Conservation (phyloP, 2,329 filamentous ascomycete genomes). For the Colletotrichum lini region DNA sequence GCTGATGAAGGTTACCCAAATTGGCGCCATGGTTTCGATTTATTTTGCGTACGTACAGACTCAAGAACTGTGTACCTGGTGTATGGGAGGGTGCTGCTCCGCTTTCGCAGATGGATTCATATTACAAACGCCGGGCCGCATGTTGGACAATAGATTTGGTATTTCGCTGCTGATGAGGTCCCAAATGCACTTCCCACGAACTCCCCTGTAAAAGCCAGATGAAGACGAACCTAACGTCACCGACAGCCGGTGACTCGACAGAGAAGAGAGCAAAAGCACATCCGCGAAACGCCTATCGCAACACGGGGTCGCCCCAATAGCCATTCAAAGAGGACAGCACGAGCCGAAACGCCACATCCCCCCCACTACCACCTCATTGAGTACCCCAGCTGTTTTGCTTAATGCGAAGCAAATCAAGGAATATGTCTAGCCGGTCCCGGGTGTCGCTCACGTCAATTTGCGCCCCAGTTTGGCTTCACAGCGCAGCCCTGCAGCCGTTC, state of each 20-base stretch:
- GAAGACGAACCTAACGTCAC: slow-evolving; percentile 37
- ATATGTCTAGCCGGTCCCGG: slow-evolving; percentile 19
- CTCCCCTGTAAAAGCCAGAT: slow-evolving; percentile 40
- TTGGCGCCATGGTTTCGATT: background rate
- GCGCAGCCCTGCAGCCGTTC: slow-evolving; percentile 25
- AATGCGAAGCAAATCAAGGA: slow-evolving; percentile 33
- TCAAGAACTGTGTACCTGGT: background rate
- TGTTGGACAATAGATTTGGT: slow-evolving; percentile 35
- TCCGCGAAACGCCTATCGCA: slow-evolving; percentile 41
- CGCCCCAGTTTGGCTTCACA: slow-evolving; percentile 4
- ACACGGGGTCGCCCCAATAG: slow-evolving; percentile 35
- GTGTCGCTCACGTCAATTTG: slow-evolving; percentile 8
- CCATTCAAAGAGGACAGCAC: slow-evolving; percentile 35
- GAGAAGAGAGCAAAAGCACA: slow-evolving; percentile 25
- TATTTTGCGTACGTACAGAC: too few relatives aligned
- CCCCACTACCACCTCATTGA: slow-evolving; percentile 32
- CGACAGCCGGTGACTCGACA: slow-evolving; percentile 4
- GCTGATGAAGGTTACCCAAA: slow-evolving; percentile 8
- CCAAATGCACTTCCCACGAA: slow-evolving; percentile 40
- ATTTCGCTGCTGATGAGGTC: slow-evolving; percentile 37
- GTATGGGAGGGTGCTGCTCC: slow-evolving; percentile 28
- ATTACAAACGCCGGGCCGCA: slow-evolving; percentile 20
- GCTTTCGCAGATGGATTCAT: slow-evolving; percentile 24
- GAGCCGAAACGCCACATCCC: slow-evolving; percentile 40
- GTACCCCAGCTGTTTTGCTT: slow-evolving; percentile 37